Evolutionary conservation across 1,284 basidiomycete species (phyloP), one percentile per base, ranked within the genome.

Genomic region (Singerocomus inundabilis): DNA sequence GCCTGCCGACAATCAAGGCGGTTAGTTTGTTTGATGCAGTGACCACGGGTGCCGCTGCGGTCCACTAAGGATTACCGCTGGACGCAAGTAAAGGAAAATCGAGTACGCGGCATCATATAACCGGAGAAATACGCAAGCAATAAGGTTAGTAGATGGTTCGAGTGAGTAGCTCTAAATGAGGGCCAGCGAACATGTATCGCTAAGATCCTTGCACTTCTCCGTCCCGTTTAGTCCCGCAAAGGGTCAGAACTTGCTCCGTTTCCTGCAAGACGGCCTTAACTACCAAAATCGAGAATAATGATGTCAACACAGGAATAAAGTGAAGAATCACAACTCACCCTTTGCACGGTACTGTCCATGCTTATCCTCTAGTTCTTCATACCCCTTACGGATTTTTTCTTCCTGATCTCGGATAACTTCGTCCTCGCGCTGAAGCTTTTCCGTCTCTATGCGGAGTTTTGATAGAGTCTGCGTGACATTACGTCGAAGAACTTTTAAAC

Each of bases 231-330:
- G 71, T 71, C 56, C 75, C 72, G 52, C 75, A 78, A 4, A 77
- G 61, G 35, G 69, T 63, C 34, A 79, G 66, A 45, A 77, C 71
- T 37, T 73, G 74, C 48, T 77, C 76, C 10, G 81, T 79, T 64
- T 84, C 79, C 49, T 80, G 75, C 42, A 86, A 60, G 25, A 78
- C 80, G 47, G 78, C 73, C 62, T 80, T 71, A 15, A 85, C 84
- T 86, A 53, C 26, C 18, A 26, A 50, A 46, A 25, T 33, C 21
- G 30, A 52, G 35, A 34, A 52, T n/a, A 33, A 30, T 26, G 16
- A 33, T n/a, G 8, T 68, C 40, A 64, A 42, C 28, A 15, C 35
- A 21, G 8, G 16, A 15, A 4, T 30, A 11, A 10, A 34, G 46
- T 10, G 7, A 46, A 16, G 25, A 43, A 24, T n/a, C n/a, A 36